Percentiles rank a stretch among this genome's conserved stretches.
Conservation (phyloP, 441 rosid genomes). For the Jatropha podagrica region DNA sequence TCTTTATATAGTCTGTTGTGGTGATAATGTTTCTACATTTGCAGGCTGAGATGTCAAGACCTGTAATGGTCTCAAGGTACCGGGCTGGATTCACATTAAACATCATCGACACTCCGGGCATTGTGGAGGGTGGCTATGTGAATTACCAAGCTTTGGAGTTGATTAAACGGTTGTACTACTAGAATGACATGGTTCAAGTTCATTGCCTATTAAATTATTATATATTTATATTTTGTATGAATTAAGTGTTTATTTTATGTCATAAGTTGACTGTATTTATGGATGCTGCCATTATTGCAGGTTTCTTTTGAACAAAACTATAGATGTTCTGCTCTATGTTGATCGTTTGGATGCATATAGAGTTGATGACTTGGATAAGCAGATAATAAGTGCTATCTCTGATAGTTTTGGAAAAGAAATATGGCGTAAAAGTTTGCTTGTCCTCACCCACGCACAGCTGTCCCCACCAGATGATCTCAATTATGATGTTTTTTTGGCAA, state of each 20-base stretch:
- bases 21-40: constrained; percentile 15
- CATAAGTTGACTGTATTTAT: constrained; percentile 1
- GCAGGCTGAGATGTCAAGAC: constrained; percentile 80
- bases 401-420: constrained; percentile 83
- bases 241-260: neutral
- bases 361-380: constrained; percentile 93
- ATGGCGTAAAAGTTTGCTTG: constrained; percentile 78
- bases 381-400: constrained; percentile 68
- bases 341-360: constrained; percentile 94
- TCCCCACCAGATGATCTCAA: constrained; percentile 80
- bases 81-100: constrained; percentile 83
- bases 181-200: neutral
- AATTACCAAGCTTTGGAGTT: constrained; percentile 85
- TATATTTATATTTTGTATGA: neutral
- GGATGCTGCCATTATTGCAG: constrained; percentile 36
- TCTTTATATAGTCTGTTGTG: neutral
- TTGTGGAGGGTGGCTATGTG: constrained; percentile 95
- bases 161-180: constrained; percentile 66
- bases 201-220: neutral
- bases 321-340: constrained; percentile 82
- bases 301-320: constrained; percentile 82
- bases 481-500: constrained; percentile 66
- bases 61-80: constrained; percentile 80
- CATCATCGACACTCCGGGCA: constrained; percentile 90
- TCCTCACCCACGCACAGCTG: constrained; percentile 89